These are phyloP conservation scores for Aspergillus brasiliensis DNA, from an alignment of 2,329 filamentous ascomycete genomes.

Conservation along the genomic window DNA sequence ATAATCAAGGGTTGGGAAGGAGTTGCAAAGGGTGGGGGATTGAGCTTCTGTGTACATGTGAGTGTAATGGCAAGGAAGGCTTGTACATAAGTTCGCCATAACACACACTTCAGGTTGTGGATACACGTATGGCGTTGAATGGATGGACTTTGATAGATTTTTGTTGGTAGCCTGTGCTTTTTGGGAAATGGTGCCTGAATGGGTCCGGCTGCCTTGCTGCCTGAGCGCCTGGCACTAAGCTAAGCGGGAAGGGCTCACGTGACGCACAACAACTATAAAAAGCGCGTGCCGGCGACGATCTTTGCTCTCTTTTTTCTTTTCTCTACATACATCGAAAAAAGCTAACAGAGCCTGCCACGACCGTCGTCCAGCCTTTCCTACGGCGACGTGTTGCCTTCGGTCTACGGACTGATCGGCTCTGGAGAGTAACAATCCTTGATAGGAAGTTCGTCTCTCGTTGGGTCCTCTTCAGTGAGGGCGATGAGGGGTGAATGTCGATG, in stretches of 20 bases:
- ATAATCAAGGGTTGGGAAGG: not conserved
- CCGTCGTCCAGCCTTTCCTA: constrained; percentile 59
- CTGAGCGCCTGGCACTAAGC: constrained; percentile 7
- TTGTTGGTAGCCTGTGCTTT: not conserved
- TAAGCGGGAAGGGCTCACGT: constrained; percentile 34
- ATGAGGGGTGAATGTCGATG: constrained; percentile 71
- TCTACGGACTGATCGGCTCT: constrained; percentile 62
- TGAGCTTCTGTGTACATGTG: not conserved
- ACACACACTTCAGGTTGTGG: not conserved
- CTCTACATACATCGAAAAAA: constrained; percentile 60
- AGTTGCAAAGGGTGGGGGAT: not conserved
- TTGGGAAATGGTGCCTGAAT: not conserved
- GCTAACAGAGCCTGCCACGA: constrained; percentile 69
- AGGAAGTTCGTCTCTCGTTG: constrained; percentile 72
- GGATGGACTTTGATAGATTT: not conserved
- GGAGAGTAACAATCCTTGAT: constrained; percentile 64
- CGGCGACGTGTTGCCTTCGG: constrained; percentile 70
- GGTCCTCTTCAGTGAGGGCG: constrained; percentile 71
- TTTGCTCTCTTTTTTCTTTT: constrained; percentile 34
- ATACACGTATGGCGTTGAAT: not conserved
- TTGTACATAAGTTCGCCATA: not conserved
- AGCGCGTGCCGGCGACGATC: not conserved
- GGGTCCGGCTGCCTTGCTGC: constrained; percentile 10
- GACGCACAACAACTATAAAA: constrained; percentile 35
- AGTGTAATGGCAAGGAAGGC: not conserved